Base-by-base conservation (phyloP, 2,329 filamentous ascomycete genomes). In the Teratosphaeria destructans region DNA sequence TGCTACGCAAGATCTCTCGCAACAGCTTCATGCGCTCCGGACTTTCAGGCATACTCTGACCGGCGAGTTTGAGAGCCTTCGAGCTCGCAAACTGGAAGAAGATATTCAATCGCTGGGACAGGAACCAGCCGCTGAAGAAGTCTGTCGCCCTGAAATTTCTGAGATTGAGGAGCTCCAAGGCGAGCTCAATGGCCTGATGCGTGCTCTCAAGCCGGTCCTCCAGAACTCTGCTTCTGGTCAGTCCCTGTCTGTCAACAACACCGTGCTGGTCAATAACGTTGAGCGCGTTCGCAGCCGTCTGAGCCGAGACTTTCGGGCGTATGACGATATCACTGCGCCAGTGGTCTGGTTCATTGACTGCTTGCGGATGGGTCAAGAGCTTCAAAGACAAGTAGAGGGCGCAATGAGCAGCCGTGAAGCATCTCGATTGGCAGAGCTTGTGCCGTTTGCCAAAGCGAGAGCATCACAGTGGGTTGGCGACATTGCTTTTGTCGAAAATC, bases 321-420 rank as follows among this genome's bases (percentile, higher is more conserved):
- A 96, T 68, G 89, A 90, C 62, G 94, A 99, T 69, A 83, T 97
- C 66, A 89, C 88, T 0, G 79, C 83, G 53, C 92, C 90, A 3
- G 81, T 90, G 11, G 80, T 90, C 53, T 89, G 88, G 57, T 88
- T 96, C 63, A 78, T 97, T 52, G 85, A 88, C 60, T 89, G 89
- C 65, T 77, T 97, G 10, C 84, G 65, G 8, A 58, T 70, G 5
- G 62, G 64, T 7, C 62, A 62, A 16, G 52, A 61, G 29, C 59
- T 72, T 2, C 55, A 61, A 3, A 26, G 26, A 19, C 49, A 53
- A 55, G 57, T 55, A 10, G 43, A 53, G 5, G 5, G 26, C 19
- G n/a, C 16, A 35, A 32, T 14, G n/a, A 14, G 14, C n/a, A 14
- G 54, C n/a, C 11, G 12, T 19, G 37, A 54, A 7, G 16, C 14